Evolutionary conservation across 148 eudicot genomes (phyloP).

Genomic region (Linanthus parryae): DNA sequence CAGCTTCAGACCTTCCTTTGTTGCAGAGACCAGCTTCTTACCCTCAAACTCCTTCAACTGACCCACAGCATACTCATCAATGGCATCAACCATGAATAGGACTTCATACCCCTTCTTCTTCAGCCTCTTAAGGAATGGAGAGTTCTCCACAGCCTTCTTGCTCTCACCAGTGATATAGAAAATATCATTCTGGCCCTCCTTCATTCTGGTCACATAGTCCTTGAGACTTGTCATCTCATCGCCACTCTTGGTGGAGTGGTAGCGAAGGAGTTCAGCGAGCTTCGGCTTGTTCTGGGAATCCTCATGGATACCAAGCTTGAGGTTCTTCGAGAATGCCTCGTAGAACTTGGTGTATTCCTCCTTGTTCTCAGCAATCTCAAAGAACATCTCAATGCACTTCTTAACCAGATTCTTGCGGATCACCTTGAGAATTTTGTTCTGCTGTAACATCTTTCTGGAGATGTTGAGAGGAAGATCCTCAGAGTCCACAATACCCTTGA

Average conservation of each 20-base stretch:
- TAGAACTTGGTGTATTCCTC: background rate
- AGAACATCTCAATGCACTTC: background rate
- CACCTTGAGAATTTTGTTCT: background rate
- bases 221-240: background rate
- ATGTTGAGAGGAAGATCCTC: slow-evolving; percentile 3
- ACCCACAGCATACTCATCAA: slow-evolving; percentile 7
- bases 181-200: background rate
- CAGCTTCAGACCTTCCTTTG: slow-evolving; percentile 5
- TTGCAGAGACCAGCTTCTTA: slow-evolving; percentile 5
- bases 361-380: background rate
- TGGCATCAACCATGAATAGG: slow-evolving; percentile 6
- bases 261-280: background rate
- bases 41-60: slow-evolving; percentile 9
- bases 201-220: background rate
- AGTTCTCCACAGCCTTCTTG: slow-evolving; percentile 2
- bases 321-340: background rate
- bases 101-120: slow-evolving; percentile 7
- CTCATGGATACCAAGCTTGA: slow-evolving; percentile 8
- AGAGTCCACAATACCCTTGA: background rate
- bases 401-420: background rate
- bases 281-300: background rate
- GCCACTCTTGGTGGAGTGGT: background rate
- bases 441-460: slow-evolving; percentile 3
- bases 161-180: background rate
- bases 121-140: slow-evolving; percentile 1